These are phyloP conservation scores for Umbelopsis ramanniana DNA, from an alignment of 192 early-diverging fungal species.

Conservation along the genomic window DNA sequence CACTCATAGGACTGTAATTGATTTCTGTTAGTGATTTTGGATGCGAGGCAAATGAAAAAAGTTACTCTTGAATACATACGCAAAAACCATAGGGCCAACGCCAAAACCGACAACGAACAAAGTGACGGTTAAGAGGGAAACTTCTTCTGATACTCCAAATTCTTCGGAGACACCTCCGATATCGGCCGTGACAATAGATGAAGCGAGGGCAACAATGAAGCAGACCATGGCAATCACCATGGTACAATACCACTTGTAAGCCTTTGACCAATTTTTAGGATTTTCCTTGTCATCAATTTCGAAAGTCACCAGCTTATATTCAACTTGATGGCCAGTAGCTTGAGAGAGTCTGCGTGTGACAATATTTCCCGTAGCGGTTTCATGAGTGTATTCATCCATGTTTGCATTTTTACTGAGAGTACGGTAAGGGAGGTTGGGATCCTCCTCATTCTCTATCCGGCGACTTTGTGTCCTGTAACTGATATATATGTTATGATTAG, in stretches of 20 bases:
- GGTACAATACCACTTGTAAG: slow-evolving; percentile 15
- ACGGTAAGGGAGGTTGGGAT: slow-evolving; percentile 12
- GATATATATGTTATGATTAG: not conserved
- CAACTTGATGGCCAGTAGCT: slow-evolving; percentile 17
- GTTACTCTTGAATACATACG: not conserved
- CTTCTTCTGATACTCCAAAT: slow-evolving; percentile 4
- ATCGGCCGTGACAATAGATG: slow-evolving; percentile 7
- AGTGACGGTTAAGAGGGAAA: not conserved
- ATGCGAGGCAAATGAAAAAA: not conserved
- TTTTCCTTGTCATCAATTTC: slow-evolving; percentile 12
- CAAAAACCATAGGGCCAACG: slow-evolving; percentile 13
- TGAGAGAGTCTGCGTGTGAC: not conserved
- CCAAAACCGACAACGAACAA: slow-evolving; percentile 6
- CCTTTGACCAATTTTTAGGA: slow-evolving; percentile 18
- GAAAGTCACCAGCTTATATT: slow-evolving; percentile 13
- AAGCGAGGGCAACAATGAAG: slow-evolving; percentile 4
- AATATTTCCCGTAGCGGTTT: not conserved
- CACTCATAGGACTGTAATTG: not conserved
- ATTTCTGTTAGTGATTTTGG: not conserved
- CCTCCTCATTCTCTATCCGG: not conserved
- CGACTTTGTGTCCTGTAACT: not conserved
- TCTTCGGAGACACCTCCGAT: not conserved
- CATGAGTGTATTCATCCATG: slow-evolving; percentile 12
- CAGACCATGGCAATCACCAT: slow-evolving; percentile 14
- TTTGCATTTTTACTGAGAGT: not conserved